Conservation (phyloP, 768 basidiomycete species). For the Cubamyces sp. region DNA sequence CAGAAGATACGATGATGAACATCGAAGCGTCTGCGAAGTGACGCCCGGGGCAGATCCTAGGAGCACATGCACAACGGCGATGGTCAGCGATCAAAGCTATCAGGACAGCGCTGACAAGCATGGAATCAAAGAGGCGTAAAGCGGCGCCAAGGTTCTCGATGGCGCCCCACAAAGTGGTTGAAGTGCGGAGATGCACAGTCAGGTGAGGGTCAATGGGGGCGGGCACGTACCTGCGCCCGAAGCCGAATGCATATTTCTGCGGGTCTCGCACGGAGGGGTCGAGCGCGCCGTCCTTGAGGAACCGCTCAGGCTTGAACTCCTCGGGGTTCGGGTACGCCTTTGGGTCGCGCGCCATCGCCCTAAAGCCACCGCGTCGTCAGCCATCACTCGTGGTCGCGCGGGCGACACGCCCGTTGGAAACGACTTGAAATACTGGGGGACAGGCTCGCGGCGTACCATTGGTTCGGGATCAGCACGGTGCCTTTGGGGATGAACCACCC, state of each 20-base stretch:
- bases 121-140: no score
- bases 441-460: conserved; percentile 25
- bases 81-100: not conserved
- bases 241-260: conserved; percentile 8
- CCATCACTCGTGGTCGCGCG: no score
- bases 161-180: no score
- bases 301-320: conserved; percentile 36
- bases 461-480: conserved; percentile 32
- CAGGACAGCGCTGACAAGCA: not conserved
- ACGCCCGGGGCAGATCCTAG: conserved; percentile 21
- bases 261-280: conserved; percentile 14
- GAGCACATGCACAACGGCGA: not conserved
- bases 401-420: no score
- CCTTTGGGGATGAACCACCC: conserved; percentile 33
- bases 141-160: no score
- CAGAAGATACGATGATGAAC: conserved; percentile 20
- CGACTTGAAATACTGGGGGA: no score
- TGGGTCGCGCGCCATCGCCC: conserved; percentile 37
- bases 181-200: not conserved
- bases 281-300: conserved; percentile 26
- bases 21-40: conserved; percentile 15
- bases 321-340: conserved; percentile 32
- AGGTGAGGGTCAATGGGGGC: not conserved
- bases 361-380: not conserved
- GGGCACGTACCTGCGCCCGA: conserved; percentile 9